Evolutionary conservation across 805 yeast genomes (phyloP), one percentile per base, ranked within the genome.

Genomic region (Saturnispora diversa): DNA sequence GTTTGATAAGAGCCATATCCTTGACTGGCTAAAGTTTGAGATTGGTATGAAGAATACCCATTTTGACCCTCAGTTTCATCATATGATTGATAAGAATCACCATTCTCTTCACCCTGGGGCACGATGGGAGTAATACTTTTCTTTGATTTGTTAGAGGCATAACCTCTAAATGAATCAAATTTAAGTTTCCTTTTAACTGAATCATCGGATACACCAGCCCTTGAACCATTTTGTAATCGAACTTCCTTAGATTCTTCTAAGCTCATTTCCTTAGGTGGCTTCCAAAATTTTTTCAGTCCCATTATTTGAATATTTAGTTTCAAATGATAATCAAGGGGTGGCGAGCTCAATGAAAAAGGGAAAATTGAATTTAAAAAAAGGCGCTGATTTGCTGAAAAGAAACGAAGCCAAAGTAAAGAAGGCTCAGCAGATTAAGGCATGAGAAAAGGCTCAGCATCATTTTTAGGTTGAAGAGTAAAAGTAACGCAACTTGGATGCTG

Each of bases 211-310:
- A 64, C 61, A 3, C 64, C 53, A 19, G 72, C 58, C 6, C 49
- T 25, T 1, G 42, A 19, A 31, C 75, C 77, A 28, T 65, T 54
- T 27, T 63, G 65, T 45, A 60, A 60, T 48, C 74, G 56, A 13
- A 56, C 48, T 11, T 70, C 72, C 30, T 65, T 55, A 33, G 66
- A 61, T 32, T 64, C 64, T 12, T 64, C 65, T 17, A 60, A 57
- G 5, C 66, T 62, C 40, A 65, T 65, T 50, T 73, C 77, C 39
- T 67, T 63, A 11, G 74, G 74, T 15, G 75, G 68, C 42, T 63
- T 72, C 53, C 71, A 72, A 35, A 70, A 56, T 33, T 65, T 68
- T 51, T 66, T 72, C 39, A 72, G 46, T 12, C 77, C 77, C 78
- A 72, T 72, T 6, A 11, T 34, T 22, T 20, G 7, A 22, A n/a